Evolutionary conservation across 306 rosid species (phyloP).

Genomic region (Quercus aquifolioides): DNA sequence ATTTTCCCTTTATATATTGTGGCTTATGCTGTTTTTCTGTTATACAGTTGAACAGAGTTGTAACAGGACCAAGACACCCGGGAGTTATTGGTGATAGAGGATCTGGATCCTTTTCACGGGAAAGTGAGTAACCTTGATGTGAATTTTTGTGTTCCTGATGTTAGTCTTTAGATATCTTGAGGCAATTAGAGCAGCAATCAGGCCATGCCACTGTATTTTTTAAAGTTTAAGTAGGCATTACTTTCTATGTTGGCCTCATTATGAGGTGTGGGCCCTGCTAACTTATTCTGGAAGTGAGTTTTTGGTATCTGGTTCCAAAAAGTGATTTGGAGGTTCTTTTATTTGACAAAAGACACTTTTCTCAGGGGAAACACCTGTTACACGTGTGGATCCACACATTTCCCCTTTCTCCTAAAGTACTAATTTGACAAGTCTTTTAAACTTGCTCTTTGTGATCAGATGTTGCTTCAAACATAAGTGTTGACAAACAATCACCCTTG

Average conservation of each 20-base stretch:
- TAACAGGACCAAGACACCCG: slow-evolving; percentile 86
- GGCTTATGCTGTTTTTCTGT: slow-evolving; percentile 19
- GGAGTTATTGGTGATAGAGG: slow-evolving; percentile 97
- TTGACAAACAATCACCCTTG: background rate
- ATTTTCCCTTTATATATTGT: background rate
- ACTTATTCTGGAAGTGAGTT: too few species aligned
- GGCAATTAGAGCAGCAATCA: background rate
- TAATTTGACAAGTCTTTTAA: background rate
- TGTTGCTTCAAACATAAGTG: background rate
- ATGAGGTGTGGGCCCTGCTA: too few species aligned
- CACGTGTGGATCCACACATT: too few species aligned
- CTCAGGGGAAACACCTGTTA: background rate
- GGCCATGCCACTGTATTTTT: background rate
- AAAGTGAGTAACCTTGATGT: slow-evolving; percentile 55
- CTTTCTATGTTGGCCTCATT: too few species aligned
- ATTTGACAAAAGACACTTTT: background rate
- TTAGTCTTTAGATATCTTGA: background rate
- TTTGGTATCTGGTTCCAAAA: too few species aligned
- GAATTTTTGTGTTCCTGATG: background rate
- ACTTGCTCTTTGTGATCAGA: background rate
- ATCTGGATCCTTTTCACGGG: slow-evolving; percentile 76
- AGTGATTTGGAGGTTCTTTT: background rate
- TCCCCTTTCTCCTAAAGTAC: background rate
- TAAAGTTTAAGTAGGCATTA: background rate
- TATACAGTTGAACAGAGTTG: slow-evolving; percentile 79